Percentiles rank a stretch among this genome's conserved stretches.
These are phyloP conservation scores for Candida xyloterini DNA, from an alignment of 805 yeast genomes.

Conservation along the genomic window DNA sequence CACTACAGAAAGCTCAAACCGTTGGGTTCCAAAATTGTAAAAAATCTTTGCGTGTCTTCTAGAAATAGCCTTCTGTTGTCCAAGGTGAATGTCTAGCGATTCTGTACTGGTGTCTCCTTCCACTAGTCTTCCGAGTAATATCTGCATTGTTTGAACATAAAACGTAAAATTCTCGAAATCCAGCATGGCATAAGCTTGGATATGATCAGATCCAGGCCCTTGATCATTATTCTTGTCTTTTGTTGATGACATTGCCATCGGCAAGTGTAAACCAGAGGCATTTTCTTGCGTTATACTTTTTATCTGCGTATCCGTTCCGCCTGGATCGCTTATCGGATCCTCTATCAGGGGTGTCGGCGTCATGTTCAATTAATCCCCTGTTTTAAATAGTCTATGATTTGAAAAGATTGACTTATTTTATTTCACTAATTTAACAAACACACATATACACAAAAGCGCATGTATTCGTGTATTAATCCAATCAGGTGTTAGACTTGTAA, in stretches of 20 bases:
- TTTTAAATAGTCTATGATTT: constrained; percentile 1
- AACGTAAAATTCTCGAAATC: constrained; percentile 93
- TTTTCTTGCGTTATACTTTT: constrained; percentile 12
- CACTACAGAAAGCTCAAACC: constrained; percentile 85
- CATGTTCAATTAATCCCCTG: not conserved
- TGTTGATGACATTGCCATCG: constrained; percentile 37
- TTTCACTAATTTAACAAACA: not conserved
- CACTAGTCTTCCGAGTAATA: constrained; percentile 84
- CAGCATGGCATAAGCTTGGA: constrained; percentile 67
- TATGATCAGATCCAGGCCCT: constrained; percentile 29
- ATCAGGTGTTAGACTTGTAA: not conserved
- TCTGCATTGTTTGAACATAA: constrained; percentile 94
- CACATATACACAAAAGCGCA: constrained; percentile 10
- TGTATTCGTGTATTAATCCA: constrained; percentile 1
- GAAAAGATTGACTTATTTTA: not conserved
- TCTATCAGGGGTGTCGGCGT: constrained; percentile 5
- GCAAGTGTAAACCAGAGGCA: constrained; percentile 15
- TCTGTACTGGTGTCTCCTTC: constrained; percentile 54
- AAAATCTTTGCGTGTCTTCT: constrained; percentile 93
- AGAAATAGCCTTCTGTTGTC: constrained; percentile 89
- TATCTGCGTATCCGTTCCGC: not conserved
- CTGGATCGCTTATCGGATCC: constrained; percentile 1
- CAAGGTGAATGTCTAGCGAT: constrained; percentile 88
- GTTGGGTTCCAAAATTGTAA: constrained; percentile 93
- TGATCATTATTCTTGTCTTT: constrained; percentile 8